Conservation (phyloP, 2,329 filamentous ascomycete genomes). For the Phyllosticta paracitricarpa region DNA sequence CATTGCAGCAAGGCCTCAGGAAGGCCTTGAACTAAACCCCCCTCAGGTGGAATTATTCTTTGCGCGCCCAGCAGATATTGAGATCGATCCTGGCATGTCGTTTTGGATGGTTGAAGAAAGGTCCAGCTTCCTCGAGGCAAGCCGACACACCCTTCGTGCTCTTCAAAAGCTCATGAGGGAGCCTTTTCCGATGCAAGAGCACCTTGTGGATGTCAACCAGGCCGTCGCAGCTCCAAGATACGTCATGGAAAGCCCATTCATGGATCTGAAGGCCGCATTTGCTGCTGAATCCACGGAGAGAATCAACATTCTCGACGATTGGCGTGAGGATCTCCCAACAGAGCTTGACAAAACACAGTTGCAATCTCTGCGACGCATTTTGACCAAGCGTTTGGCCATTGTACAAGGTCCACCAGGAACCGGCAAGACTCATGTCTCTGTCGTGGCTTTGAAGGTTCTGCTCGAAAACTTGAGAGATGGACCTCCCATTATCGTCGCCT, state of each 20-base stretch:
- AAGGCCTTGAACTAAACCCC: constrained; percentile 53
- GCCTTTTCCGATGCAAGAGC: constrained; percentile 52
- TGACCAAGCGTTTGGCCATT: constrained; percentile 63
- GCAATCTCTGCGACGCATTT: constrained; percentile 55
- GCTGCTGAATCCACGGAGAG: constrained; percentile 26
- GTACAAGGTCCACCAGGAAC: constrained; percentile 76
- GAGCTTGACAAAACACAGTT: constrained; percentile 63
- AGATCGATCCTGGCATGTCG: constrained; percentile 58
- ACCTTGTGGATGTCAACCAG: constrained; percentile 44
- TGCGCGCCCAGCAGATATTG: constrained; percentile 47
- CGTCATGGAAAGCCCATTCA: constrained; percentile 37
- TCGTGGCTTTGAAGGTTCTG: constrained; percentile 58
- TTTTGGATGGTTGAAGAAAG: constrained; percentile 73
- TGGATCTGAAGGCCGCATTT: constrained; percentile 41
- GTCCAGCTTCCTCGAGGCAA: constrained; percentile 65
- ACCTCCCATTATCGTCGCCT: constrained; percentile 65
- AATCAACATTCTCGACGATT: constrained; percentile 45
- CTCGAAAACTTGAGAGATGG: constrained; percentile 44
- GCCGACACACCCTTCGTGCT: constrained; percentile 60
- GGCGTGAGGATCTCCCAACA: constrained; percentile 38
- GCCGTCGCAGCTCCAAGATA: constrained; percentile 43
- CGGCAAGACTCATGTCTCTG: constrained; percentile 74
- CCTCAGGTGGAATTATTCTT: constrained; percentile 71
- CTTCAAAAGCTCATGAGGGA: constrained; percentile 57
- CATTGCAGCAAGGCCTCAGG: constrained; percentile 59